These are phyloP conservation scores for Termitomyces sp. DNA, from an alignment of 768 basidiomycete genomes.

Conservation along the genomic window DNA sequence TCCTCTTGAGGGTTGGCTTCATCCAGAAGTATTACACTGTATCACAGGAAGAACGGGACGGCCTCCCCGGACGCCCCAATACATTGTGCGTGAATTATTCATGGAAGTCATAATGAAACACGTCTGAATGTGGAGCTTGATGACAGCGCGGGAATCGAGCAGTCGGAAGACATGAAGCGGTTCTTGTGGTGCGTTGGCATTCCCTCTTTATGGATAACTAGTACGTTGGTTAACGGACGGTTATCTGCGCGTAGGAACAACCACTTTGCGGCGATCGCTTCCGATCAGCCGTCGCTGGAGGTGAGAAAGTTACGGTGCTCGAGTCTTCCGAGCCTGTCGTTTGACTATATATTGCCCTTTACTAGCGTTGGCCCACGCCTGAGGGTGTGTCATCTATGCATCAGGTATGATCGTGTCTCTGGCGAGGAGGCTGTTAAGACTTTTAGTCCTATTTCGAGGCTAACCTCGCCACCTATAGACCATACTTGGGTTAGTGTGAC, in stretches of 20 bases:
- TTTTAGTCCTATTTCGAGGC: neutral
- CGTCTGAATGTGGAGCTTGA: neutral
- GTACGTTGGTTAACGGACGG: neutral
- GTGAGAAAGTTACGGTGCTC: constrained; percentile 20
- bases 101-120: neutral
- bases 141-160: constrained; percentile 59
- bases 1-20: constrained; percentile 57
- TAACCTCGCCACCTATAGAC: constrained; percentile 32
- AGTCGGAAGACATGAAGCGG: constrained; percentile 63
- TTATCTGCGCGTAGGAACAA: constrained; percentile 46
- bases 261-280: constrained; percentile 65
- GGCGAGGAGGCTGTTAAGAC: neutral
- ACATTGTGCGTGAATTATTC: constrained; percentile 40
- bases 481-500: constrained; percentile 44
- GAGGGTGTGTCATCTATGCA: constrained; percentile 42
- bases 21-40: constrained; percentile 46
- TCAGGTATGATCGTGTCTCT: constrained; percentile 34
- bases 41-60: constrained; percentile 38
- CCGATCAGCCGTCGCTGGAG: constrained; percentile 64
- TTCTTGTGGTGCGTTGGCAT: constrained; percentile 54
- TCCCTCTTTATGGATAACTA: constrained; percentile 1
- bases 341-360: constrained; percentile 5
- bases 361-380: constrained; percentile 49
- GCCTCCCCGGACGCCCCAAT: constrained; percentile 34
- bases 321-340: neutral